Conservation (phyloP, 129 eudicot genomes). For the Artemisia tridentata region DNA sequence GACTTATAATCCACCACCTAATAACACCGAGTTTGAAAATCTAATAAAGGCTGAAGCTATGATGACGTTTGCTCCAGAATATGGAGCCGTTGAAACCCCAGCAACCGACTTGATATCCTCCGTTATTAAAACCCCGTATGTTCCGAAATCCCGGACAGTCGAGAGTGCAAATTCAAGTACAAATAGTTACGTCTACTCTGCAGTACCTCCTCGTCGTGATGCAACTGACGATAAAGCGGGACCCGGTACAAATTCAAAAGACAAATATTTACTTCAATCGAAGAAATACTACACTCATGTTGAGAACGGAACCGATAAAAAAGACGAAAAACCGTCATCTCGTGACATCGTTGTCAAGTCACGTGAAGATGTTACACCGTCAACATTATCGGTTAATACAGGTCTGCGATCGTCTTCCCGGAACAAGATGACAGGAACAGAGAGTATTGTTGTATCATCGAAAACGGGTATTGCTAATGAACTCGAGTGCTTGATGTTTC, state of each 20-base stretch:
- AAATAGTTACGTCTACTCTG: conserved; percentile 68
- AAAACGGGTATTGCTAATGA: conserved; percentile 78
- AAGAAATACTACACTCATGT: conserved; percentile 66
- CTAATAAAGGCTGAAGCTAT: conserved; percentile 84
- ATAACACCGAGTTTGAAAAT: conserved; percentile 57
- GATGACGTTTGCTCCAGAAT: conserved; percentile 95
- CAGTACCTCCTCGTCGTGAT: conserved; percentile 72
- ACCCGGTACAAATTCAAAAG: conserved; percentile 44
- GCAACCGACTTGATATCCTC: conserved; percentile 51
- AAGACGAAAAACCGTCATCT: conserved; percentile 34
- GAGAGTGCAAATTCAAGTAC: conserved; percentile 81
- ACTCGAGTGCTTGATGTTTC: conserved; percentile 82
- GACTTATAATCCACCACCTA: conserved; percentile 51
- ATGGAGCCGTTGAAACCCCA: conserved; percentile 81
- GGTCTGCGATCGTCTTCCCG: conserved; percentile 38
- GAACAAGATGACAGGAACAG: conserved; percentile 33
- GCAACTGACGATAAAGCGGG: conserved; percentile 56
- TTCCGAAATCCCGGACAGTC: conserved; percentile 64
- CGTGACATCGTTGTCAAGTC: conserved; percentile 31
- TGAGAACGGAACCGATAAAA: conserved; percentile 46
- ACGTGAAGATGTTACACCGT: conserved; percentile 36
- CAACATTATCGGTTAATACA: conserved; percentile 41
- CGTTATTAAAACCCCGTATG: conserved; percentile 70
- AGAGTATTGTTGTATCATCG: conserved; percentile 40
- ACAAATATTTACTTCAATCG: conserved; percentile 39